These are phyloP conservation scores for Alternaria hordeiaustralica DNA, from an alignment of 2,329 filamentous ascomycete genomes.

Conservation along the genomic window DNA sequence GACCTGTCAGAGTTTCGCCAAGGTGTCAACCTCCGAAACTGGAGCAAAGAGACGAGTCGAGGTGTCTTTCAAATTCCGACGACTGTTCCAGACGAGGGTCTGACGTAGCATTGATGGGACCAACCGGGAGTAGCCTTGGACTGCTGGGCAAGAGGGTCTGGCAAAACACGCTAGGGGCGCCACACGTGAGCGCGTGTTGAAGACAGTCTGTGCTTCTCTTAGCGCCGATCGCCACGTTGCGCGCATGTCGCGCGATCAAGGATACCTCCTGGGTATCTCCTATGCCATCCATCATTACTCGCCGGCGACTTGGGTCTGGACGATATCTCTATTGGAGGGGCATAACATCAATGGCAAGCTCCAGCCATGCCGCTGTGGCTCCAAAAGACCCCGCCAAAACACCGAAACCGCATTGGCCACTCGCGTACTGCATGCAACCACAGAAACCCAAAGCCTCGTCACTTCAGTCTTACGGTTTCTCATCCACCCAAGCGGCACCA, in stretches of 20 bases:
- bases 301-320: not conserved
- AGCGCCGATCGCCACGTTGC: not conserved
- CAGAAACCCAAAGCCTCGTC: constrained; percentile 14
- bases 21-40: constrained; percentile 1
- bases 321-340: not conserved
- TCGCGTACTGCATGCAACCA: constrained; percentile 23
- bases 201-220: constrained; percentile 6
- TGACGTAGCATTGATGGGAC: not conserved
- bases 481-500: constrained; percentile 3
- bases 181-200: constrained; percentile 10
- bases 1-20: not conserved
- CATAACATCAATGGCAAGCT: not conserved
- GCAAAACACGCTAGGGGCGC: not conserved
- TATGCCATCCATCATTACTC: not conserved
- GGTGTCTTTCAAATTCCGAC: not conserved
- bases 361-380: not conserved
- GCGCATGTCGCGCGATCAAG: not conserved
- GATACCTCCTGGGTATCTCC: not conserved
- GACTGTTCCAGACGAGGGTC: not conserved
- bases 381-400: not conserved
- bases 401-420: constrained; percentile 23
- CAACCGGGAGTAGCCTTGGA: not conserved
- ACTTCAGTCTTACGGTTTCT: constrained; percentile 10
- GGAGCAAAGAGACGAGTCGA: not conserved
- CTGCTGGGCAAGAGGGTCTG: not conserved